phyloP scores from a whole-genome alignment of 83 land plant species.

The Larix sibirica region DNA sequence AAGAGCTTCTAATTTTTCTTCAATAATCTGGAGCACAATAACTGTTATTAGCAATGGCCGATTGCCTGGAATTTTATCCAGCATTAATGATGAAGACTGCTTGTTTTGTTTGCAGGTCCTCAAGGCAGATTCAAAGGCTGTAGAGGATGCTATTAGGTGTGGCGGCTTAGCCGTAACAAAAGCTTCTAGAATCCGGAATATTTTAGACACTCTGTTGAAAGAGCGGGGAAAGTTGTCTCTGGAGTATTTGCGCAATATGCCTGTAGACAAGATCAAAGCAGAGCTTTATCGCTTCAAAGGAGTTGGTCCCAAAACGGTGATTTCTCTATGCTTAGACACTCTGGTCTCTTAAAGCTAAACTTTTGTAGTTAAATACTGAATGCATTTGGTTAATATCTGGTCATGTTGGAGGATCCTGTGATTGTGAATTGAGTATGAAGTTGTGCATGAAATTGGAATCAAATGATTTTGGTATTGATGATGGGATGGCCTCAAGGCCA shows the following conservation, averaged over 20 bases:
- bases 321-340: not conserved
- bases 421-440: no score
- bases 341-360: no score
- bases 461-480: no score
- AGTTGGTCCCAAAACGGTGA: conserved; percentile 91
- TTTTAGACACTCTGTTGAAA: conserved; percentile 53
- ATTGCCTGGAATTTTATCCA: not conserved
- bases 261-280: conserved; percentile 65
- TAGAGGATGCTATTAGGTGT: conserved; percentile 85
- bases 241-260: conserved; percentile 68
- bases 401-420: not conserved
- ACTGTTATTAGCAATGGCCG: not conserved
- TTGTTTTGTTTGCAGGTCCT: conserved; percentile 53
- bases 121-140: conserved; percentile 57
- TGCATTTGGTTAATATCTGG: not conserved
- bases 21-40: not conserved
- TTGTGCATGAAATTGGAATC: no score
- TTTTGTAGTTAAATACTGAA: no score
- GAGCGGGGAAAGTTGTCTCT: conserved; percentile 70
- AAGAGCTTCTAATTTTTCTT: not conserved
- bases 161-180: conserved; percentile 87
- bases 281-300: conserved; percentile 87
- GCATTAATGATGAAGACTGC: not conserved
- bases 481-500: no score
- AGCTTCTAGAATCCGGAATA: conserved; percentile 57